Evolutionary conservation across 352 stramenopile species (phyloP), one percentile per base, ranked within the genome.

Genomic region (Phytophthora litchii): DNA sequence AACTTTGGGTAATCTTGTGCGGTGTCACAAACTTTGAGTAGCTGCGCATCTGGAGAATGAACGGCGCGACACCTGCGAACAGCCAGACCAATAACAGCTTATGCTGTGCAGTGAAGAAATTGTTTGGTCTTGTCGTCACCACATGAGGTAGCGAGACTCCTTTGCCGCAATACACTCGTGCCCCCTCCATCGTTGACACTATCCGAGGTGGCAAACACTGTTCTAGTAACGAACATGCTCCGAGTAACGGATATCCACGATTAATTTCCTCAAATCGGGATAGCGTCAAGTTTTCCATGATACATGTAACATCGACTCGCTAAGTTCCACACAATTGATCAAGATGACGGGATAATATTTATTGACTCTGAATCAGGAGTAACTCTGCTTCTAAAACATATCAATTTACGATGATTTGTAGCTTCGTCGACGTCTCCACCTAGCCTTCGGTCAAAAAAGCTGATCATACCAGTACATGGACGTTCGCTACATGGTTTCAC

Each of bases 401-500:
- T 3, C 3, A 54, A 38, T 9, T 4, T 29, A 20, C 4, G 11
- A 5, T 5, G 14, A 41, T 20, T 4, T 45, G n/a, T 4, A 32
- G 11, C 6, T 47, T 51, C 21, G 8, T 56, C 44, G 2, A 36
- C 16, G 50, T 21, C 8, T 14, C 47, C 46, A 35, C 55, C 57
- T 43, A 66, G 60, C 11, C 23, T 31, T 20, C 31, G 16, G 4
- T 46, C 27, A 7, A 44, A 60, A 34, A 54, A 60, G 4, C 19
- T 60, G 3, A 60, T n/a, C 1, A 54, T 27, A 1, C 57, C 35
- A 4, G 23, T 43, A 27, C 49, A 54, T 13, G 43, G 34, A 8
- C 42, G 41, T 25, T 57, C 46, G 8, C 1, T 36, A 9, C 57
- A 68, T 11, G 19, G 45, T 25, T 60, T 47, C 1, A 65, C 63